phyloP scores from a whole-genome alignment of 2,329 filamentous ascomycete species.

The Fusarium hostae region DNA sequence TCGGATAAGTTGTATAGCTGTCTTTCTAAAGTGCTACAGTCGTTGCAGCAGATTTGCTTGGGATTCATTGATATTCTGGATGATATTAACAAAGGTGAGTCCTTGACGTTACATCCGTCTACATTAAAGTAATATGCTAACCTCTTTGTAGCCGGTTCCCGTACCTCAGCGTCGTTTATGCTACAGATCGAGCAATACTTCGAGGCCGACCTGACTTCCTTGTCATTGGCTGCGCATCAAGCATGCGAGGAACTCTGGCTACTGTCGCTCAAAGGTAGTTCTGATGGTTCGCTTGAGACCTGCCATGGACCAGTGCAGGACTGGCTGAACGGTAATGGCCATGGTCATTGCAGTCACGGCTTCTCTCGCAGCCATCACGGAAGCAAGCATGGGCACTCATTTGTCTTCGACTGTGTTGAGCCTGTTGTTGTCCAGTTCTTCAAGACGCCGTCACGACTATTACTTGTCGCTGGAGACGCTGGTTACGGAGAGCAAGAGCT shows the following conservation, averaged over 20 bases:
- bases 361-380: background rate
- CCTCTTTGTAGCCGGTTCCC: background rate
- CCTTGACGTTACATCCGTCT: fast-evolving
- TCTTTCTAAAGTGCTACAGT: background rate
- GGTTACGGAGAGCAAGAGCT: background rate
- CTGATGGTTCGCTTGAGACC: background rate
- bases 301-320: background rate
- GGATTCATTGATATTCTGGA: background rate
- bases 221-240: background rate
- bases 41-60: background rate
- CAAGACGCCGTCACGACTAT: background rate
- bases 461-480: background rate
- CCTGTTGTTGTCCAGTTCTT: fast-evolving
- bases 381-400: background rate
- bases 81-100: background rate
- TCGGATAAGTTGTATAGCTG: background rate
- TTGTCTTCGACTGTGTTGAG: background rate
- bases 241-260: background rate
- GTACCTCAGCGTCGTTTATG: background rate
- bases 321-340: background rate
- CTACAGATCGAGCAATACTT: background rate
- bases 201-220: background rate
- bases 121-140: background rate
- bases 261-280: background rate
- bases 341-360: background rate